phyloP scores from a whole-genome alignment of 2,329 filamentous ascomycete genomes.

The Talaromyces rugulosus region DNA sequence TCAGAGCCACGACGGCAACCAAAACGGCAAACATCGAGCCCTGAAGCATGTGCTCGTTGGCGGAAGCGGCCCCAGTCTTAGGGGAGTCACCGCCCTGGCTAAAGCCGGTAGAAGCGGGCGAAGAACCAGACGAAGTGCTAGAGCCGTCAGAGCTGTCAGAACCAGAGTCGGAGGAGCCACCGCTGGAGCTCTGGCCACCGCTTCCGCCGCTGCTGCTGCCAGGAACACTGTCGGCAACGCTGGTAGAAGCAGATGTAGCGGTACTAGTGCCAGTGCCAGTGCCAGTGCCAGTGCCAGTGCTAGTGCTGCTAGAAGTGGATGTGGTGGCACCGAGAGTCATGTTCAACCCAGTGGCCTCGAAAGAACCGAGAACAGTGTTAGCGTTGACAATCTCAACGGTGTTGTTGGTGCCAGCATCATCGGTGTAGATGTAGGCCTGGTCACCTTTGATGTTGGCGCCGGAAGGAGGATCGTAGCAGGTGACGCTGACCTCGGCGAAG shows the following conservation, averaged over 20 bases:
- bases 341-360: conserved; percentile 76
- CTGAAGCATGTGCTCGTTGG: conserved; percentile 38
- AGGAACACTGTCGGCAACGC: conserved; percentile 26
- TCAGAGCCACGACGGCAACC: conserved; percentile 43
- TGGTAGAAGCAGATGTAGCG: conserved; percentile 5
- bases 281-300: background rate
- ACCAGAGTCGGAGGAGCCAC: conserved; percentile 15
- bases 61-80: conserved; percentile 25
- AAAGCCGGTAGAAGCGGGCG: conserved; percentile 24
- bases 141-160: conserved; percentile 9
- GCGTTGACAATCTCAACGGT: conserved; percentile 73
- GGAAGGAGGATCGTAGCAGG: conserved; percentile 81
- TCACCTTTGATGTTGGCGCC: conserved; percentile 58
- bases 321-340: conserved; percentile 48
- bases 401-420: conserved; percentile 63
- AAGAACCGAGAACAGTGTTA: conserved; percentile 69
- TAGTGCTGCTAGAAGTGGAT: background rate
- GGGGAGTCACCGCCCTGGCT: conserved; percentile 22
- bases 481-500: conserved; percentile 70
- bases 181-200: conserved; percentile 16
- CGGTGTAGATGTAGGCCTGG: conserved; percentile 72
- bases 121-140: background rate
- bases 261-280: background rate
- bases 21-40: conserved; percentile 43
- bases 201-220: conserved; percentile 28